phyloP scores from a whole-genome alignment of 257 asterid species.

The Ligustrum vulgare region DNA sequence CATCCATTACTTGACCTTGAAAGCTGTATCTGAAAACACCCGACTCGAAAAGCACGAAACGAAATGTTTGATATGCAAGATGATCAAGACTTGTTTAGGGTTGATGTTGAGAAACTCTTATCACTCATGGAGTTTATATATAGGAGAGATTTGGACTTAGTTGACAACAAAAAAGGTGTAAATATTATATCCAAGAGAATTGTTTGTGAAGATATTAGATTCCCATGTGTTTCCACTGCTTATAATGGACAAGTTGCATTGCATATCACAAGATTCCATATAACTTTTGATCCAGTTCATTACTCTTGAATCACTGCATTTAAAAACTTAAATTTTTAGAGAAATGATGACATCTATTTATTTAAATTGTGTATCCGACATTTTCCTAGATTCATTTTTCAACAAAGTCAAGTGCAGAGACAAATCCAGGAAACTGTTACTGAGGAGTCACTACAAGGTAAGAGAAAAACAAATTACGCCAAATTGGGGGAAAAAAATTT shows the following conservation, averaged over 20 bases:
- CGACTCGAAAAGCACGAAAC: background rate
- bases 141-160: background rate
- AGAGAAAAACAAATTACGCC: too few relatives aligned
- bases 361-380: too few relatives aligned
- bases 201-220: constrained; percentile 27
- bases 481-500: too few relatives aligned
- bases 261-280: background rate
- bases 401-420: too few relatives aligned
- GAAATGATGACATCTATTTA: too few relatives aligned
- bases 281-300: too few relatives aligned
- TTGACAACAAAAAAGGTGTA: background rate
- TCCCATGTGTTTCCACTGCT: constrained; percentile 25
- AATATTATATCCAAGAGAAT: background rate
- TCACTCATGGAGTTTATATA: background rate
- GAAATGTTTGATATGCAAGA: background rate
- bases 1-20: constrained; percentile 38
- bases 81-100: background rate
- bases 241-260: constrained; percentile 28
- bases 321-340: too few relatives aligned
- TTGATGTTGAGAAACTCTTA: background rate
- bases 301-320: background rate
- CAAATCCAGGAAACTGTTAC: too few relatives aligned
- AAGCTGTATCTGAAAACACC: too few relatives aligned
- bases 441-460: too few relatives aligned
- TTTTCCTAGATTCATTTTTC: too few relatives aligned